Conservation (phyloP, 305 asterid species). For the Fraxinus paxiana region DNA sequence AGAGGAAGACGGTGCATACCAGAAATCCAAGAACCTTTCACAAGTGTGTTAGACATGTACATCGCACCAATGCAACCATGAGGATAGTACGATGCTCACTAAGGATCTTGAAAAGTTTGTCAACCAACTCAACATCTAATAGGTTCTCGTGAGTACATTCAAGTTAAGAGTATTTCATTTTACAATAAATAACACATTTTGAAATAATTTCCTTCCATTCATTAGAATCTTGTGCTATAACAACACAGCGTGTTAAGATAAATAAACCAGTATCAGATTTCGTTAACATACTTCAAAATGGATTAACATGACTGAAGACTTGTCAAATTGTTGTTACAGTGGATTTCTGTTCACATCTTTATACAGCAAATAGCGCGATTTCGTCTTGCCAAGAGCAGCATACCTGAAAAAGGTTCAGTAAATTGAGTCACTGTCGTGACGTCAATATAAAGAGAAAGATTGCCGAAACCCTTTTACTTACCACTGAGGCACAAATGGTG, state of each 20-base stretch:
- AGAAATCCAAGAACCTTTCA: not conserved
- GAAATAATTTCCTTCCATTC: not conserved
- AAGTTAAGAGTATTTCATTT: not conserved
- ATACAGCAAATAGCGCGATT: slow-evolving; percentile 74
- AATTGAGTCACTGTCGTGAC: not conserved
- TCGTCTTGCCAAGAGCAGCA: slow-evolving; percentile 85
- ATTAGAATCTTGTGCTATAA: not conserved
- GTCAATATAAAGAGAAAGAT: not conserved
- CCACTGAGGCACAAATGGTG: slow-evolving; percentile 97
- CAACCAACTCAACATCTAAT: not conserved
- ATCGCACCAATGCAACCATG: not conserved
- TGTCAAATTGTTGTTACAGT: slow-evolving; percentile 21
- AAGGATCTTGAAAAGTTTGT: not conserved
- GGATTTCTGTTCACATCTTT: slow-evolving; percentile 92
- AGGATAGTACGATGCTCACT: not conserved
- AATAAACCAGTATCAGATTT: not conserved
- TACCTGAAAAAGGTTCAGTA: slow-evolving; percentile 51
- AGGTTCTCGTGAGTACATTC: not conserved
- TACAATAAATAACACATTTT: not conserved
- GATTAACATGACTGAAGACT: not conserved
- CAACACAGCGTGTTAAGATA: not conserved
- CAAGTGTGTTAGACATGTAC: not conserved
- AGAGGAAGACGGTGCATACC: not conserved
- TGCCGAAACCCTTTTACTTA: slow-evolving; percentile 26
- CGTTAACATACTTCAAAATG: not conserved